phyloP scores from a whole-genome alignment of 108 stramenopile genomes.

The Nitzschia sp. region DNA sequence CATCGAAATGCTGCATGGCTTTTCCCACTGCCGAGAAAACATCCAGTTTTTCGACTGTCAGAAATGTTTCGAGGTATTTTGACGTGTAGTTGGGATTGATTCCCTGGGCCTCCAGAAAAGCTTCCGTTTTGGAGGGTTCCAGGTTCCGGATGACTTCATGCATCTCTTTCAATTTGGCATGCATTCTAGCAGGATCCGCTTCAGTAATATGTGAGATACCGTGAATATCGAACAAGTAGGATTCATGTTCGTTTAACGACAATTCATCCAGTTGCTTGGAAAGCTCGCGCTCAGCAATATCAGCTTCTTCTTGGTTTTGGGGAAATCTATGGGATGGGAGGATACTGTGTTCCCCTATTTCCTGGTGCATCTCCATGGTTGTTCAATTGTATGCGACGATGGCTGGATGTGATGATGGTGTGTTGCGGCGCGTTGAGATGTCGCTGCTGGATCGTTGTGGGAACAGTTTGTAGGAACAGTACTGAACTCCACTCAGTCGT shows the following conservation, averaged over 20 bases:
- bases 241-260: constrained; percentile 9
- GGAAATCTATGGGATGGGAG: constrained; percentile 12
- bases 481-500: too few relatives aligned
- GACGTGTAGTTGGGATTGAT: constrained; percentile 15
- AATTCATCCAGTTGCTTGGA: constrained; percentile 16
- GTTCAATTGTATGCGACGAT: too few relatives aligned
- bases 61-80: constrained; percentile 13
- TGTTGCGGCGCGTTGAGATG: too few relatives aligned
- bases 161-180: constrained; percentile 1
- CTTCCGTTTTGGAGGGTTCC: not conserved
- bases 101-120: constrained; percentile 10
- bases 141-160: not conserved
- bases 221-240: constrained; percentile 29
- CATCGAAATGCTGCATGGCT: constrained; percentile 19
- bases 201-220: constrained; percentile 9
- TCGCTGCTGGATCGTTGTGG: too few relatives aligned
- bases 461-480: too few relatives aligned
- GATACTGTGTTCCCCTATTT: too few relatives aligned
- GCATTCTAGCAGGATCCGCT: not conserved
- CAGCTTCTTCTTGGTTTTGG: constrained; percentile 1
- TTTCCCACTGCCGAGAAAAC: constrained; percentile 1
- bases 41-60: constrained; percentile 14
- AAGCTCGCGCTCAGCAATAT: constrained; percentile 4
- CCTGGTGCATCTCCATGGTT: too few relatives aligned
- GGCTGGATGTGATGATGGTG: too few relatives aligned